These are phyloP conservation scores for Mucor lusitanicus DNA, from an alignment of 371 early-diverging fungal genomes.

Conservation along the genomic window DNA sequence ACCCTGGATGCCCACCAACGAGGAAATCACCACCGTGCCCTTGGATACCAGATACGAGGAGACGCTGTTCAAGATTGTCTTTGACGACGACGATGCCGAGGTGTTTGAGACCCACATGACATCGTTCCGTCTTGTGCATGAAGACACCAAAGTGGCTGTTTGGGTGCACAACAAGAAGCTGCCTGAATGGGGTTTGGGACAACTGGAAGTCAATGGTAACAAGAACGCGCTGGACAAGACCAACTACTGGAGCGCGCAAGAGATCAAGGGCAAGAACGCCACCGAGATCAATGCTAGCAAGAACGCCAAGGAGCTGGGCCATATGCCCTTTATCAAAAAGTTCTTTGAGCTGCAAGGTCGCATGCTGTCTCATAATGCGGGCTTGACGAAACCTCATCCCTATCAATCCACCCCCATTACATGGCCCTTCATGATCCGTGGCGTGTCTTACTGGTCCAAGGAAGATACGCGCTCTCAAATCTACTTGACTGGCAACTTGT, in stretches of 20 bases:
- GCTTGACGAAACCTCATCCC: slow-evolving; percentile 90
- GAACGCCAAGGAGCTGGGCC: slow-evolving; percentile 38
- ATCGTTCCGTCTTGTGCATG: slow-evolving; percentile 70
- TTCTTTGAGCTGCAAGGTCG: slow-evolving; percentile 86
- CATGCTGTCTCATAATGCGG: slow-evolving; percentile 93
- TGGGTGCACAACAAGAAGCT: slow-evolving; percentile 75
- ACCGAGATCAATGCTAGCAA: slow-evolving; percentile 39
- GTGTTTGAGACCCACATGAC: slow-evolving; percentile 60
- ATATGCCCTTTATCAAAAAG: slow-evolving; percentile 77
- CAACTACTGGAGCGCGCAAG: slow-evolving; percentile 80
- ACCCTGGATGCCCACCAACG: slow-evolving; percentile 94
- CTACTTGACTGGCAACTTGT: slow-evolving; percentile 96
- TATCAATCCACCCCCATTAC: slow-evolving; percentile 82
- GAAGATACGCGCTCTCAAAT: slow-evolving; percentile 75
- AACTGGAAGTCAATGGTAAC: slow-evolving; percentile 96
- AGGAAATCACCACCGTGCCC: slow-evolving; percentile 88
- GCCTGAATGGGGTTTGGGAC: slow-evolving; percentile 96
- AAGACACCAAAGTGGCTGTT: slow-evolving; percentile 80
- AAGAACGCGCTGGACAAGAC: slow-evolving; percentile 75
- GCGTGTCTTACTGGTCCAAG: slow-evolving; percentile 94
- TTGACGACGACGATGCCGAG: slow-evolving; percentile 54
- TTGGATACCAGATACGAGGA: slow-evolving; percentile 57
- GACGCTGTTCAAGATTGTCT: slow-evolving; percentile 66
- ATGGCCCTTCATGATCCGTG: slow-evolving; percentile 92
- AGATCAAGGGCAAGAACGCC: slow-evolving; percentile 67